Evolutionary conservation across 1,284 basidiomycete species (phyloP).

Genomic region (Exsudoporus floridanus): DNA sequence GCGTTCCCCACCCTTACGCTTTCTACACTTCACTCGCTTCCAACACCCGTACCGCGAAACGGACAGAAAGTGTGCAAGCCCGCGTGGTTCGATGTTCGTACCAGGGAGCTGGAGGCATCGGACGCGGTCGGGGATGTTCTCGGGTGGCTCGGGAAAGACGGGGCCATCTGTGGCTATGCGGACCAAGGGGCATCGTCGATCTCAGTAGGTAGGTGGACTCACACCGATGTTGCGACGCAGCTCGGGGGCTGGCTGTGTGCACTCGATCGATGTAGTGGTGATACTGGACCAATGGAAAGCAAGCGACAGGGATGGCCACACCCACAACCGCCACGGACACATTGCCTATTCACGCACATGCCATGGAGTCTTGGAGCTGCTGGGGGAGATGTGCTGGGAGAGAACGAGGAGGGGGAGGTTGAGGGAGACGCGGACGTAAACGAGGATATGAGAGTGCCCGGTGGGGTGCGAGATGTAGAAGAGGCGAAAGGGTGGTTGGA

Average conservation of each 20-base stretch:
- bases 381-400: slow-evolving; percentile 31
- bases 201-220: slow-evolving; percentile 51
- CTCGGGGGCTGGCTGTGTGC: slow-evolving; percentile 61
- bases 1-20: slow-evolving; percentile 80
- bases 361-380: slow-evolving; percentile 40
- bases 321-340: slow-evolving; percentile 41
- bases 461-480: slow-evolving; percentile 23
- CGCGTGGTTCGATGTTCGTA: slow-evolving; percentile 62
- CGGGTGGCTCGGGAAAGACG: slow-evolving; percentile 49
- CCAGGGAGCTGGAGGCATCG: slow-evolving; percentile 54
- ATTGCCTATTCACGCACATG: slow-evolving; percentile 56
- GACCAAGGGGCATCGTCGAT: slow-evolving; percentile 26
- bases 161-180: slow-evolving; percentile 14
- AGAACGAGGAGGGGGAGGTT: slow-evolving; percentile 28
- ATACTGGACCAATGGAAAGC: slow-evolving; percentile 27
- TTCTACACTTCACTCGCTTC: slow-evolving; percentile 80
- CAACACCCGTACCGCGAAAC: slow-evolving; percentile 77
- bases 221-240: slow-evolving; percentile 53
- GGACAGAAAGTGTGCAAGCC: slow-evolving; percentile 82
- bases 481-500: slow-evolving; percentile 56
- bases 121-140: slow-evolving; percentile 56
- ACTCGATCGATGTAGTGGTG: slow-evolving; percentile 14
- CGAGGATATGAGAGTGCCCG: slow-evolving; percentile 24
- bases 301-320: neutral
- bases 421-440: slow-evolving; percentile 15